A percentile compares a stretch with the other conserved stretches of the same genome.
These are phyloP conservation scores for Podospora pseudoanserina DNA, from an alignment of 495 filamentous ascomycete species.

Conservation along the genomic window DNA sequence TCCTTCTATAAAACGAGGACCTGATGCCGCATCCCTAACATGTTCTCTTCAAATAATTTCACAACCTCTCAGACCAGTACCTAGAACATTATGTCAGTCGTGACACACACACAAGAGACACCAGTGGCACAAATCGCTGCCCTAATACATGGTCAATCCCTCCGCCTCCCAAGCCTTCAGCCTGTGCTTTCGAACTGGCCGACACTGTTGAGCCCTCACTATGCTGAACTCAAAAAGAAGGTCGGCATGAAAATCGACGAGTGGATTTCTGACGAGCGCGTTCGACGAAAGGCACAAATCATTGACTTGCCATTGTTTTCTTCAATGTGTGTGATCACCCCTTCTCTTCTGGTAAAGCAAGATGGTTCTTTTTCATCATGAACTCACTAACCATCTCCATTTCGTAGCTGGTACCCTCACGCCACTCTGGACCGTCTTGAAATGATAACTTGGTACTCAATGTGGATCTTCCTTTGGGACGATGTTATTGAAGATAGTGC, in stretches of 20 bases:
- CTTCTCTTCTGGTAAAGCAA: not conserved
- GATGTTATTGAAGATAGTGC: slow-evolving; percentile 26
- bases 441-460: slow-evolving; percentile 26
- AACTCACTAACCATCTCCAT: not conserved
- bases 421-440: slow-evolving; percentile 23
- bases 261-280: slow-evolving; percentile 16
- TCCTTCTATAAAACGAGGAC: not conserved
- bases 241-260: slow-evolving; percentile 19
- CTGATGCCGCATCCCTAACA: not conserved
- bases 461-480: slow-evolving; percentile 40
- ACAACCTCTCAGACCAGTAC: not conserved
- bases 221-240: slow-evolving; percentile 14
- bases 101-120: slow-evolving; percentile 6
- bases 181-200: slow-evolving; percentile 16
- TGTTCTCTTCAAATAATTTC: not conserved
- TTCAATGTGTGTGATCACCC: slow-evolving; percentile 11
- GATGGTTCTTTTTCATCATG: too few relatives aligned
- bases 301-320: slow-evolving; percentile 19
- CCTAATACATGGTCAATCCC: slow-evolving; percentile 16
- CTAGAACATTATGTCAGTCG: not conserved
- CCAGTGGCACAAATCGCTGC: slow-evolving; percentile 5
- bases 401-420: slow-evolving; percentile 30
- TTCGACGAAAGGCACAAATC: slow-evolving; percentile 11
- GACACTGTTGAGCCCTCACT: slow-evolving; percentile 18
- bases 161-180: slow-evolving; percentile 17